phyloP scores from a whole-genome alignment of 2,329 filamentous ascomycete species.

The Aureobasidium leucospermi region DNA sequence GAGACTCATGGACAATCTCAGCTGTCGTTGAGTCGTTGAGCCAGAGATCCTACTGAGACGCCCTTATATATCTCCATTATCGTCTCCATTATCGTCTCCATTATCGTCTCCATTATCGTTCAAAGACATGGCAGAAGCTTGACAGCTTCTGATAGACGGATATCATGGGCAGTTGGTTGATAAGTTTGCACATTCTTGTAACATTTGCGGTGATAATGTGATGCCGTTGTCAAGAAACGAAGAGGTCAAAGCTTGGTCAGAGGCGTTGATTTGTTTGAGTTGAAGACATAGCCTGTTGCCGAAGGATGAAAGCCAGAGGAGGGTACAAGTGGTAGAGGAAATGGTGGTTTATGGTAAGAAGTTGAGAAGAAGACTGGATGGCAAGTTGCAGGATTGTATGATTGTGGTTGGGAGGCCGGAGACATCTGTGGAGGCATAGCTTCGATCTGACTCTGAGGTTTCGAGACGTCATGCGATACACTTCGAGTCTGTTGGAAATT shows the following conservation, averaged over 20 bases:
- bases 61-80: no score
- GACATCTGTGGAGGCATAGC: conserved; percentile 35
- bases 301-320: conserved; percentile 35
- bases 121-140: no score
- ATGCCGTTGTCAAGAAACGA: no score
- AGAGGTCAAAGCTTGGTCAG: neutral
- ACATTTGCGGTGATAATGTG: no score
- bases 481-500: conserved; percentile 26
- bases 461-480: conserved; percentile 20
- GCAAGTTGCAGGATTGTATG: conserved; percentile 51
- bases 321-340: conserved; percentile 31
- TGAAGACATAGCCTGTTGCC: conserved; percentile 37
- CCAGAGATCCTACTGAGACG: no score
- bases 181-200: neutral
- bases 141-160: no score
- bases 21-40: no score
- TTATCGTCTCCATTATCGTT: no score
- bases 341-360: conserved; percentile 50
- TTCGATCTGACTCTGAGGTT: conserved; percentile 40
- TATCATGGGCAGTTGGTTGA: neutral
- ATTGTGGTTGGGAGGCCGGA: conserved; percentile 7
- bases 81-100: no score
- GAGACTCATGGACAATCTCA: no score
- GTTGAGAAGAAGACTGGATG: conserved; percentile 74
- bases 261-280: neutral